These are phyloP conservation scores for Xylariaceae sp. DNA, from an alignment of 2,329 filamentous ascomycete genomes.

Conservation along the genomic window DNA sequence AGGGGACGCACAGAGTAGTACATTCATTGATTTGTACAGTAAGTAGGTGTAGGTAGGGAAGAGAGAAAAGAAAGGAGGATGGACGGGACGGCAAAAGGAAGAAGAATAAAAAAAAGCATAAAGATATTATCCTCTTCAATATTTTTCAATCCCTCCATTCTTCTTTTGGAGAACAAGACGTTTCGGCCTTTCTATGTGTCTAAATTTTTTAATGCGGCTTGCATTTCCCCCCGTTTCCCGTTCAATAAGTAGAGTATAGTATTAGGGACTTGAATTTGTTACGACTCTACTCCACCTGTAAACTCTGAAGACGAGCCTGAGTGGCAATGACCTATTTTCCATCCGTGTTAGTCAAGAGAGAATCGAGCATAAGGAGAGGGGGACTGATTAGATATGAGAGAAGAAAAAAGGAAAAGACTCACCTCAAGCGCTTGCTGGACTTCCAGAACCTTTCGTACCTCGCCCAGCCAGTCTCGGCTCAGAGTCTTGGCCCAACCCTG, in stretches of 20 bases:
- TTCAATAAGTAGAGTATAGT: too few species aligned
- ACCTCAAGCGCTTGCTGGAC: conserved; percentile 95
- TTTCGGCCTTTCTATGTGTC: conserved; percentile 18
- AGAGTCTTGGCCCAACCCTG: conserved; percentile 93
- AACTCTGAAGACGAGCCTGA: conserved; percentile 27
- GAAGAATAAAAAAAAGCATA: too few species aligned
- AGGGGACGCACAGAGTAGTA: too few species aligned
- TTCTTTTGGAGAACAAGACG: too few species aligned
- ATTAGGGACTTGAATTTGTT: too few species aligned
- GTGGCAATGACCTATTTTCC: conserved; percentile 25
- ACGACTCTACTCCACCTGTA: conserved; percentile 26
- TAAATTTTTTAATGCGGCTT: conserved; percentile 11
- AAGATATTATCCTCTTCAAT: too few species aligned
- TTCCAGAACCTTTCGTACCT: conserved; percentile 88
- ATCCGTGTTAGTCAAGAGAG: conserved; percentile 16
- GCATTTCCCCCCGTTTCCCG: too few species aligned
- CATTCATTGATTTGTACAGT: too few species aligned
- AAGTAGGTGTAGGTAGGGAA: too few species aligned
- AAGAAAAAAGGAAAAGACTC: conserved; percentile 5
- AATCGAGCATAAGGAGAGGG: neutral
- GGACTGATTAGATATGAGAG: neutral
- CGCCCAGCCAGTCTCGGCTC: conserved; percentile 86
- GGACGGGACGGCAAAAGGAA: too few species aligned
- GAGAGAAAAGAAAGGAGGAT: too few species aligned
- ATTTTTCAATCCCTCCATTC: too few species aligned